Evolutionary conservation across 176 grass and related monocot species (phyloP).

Genomic region (Elymus sibiricus): DNA sequence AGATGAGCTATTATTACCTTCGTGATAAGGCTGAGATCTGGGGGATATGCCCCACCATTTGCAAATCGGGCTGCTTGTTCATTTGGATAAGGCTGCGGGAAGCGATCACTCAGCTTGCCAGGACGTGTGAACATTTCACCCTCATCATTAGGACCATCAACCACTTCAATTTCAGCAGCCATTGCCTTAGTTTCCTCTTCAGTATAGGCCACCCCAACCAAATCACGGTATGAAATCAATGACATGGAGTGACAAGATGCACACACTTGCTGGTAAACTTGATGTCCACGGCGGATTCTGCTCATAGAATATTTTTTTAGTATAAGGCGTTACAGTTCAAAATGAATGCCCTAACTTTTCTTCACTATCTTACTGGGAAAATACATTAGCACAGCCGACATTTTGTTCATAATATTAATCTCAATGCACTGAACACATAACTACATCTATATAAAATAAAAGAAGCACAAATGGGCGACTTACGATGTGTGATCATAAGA

Average conservation of each 20-base stretch:
- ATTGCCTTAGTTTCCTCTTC: constrained; percentile 97
- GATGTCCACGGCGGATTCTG: constrained; percentile 94
- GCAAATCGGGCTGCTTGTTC: constrained; percentile 96
- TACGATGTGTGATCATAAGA: constrained; percentile 97
- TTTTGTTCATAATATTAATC: not conserved
- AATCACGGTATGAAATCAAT: constrained; percentile 88
- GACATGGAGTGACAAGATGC: constrained; percentile 98
- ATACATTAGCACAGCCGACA: not conserved
- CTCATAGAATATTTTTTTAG: constrained; percentile 5
- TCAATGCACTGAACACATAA: not conserved
- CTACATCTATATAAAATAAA: not conserved
- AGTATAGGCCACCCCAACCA: constrained; percentile 95
- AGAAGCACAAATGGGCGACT: constrained; percentile 27
- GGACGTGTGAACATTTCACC: constrained; percentile 88
- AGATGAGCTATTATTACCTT: constrained; percentile 48
- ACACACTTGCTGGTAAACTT: constrained; percentile 98
- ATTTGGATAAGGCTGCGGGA: constrained; percentile 89
- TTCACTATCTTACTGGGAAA: not conserved
- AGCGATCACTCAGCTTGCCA: constrained; percentile 90
- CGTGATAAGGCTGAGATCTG: constrained; percentile 92
- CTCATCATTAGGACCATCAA: constrained; percentile 95
- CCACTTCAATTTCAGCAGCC: constrained; percentile 98
- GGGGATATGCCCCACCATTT: constrained; percentile 97
- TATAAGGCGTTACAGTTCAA: constrained; percentile 1
- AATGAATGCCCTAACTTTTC: not conserved